These are phyloP conservation scores for Eucommia ulmoides DNA, from an alignment of 257 asterid species.

Conservation along the genomic window DNA sequence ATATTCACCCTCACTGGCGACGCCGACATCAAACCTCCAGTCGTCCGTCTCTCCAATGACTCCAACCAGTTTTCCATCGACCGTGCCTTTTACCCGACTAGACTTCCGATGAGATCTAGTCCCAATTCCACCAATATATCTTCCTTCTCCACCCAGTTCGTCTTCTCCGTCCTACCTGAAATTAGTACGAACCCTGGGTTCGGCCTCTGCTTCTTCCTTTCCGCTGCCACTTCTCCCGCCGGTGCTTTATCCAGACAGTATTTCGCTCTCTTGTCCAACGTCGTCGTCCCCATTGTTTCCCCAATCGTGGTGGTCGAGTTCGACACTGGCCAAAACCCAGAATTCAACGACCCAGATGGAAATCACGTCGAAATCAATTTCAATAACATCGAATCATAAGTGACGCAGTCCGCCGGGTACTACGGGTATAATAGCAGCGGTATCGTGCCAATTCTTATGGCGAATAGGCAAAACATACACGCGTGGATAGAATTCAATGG, in stretches of 20 bases:
- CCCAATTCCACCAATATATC: conserved; percentile 25
- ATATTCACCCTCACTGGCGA: conserved; percentile 45
- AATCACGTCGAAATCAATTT: conserved; percentile 62
- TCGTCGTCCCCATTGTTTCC: conserved; percentile 16
- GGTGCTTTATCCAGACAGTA: conserved; percentile 48
- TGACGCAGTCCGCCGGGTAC: conserved; percentile 35
- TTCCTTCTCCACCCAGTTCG: conserved; percentile 65
- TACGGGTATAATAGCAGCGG: conserved; percentile 12
- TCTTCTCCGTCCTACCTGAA: conserved; percentile 61
- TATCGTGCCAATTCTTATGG: conserved; percentile 38
- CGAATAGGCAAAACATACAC: conserved; percentile 52
- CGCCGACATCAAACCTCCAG: conserved; percentile 55
- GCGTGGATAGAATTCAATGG: conserved; percentile 75
- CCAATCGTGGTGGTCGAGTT: conserved; percentile 64
- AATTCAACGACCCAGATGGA: conserved; percentile 40
- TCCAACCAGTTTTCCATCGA: conserved; percentile 44
- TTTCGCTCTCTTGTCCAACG: conserved; percentile 43
- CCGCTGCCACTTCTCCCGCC: conserved; percentile 40
- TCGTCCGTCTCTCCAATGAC: conserved; percentile 65
- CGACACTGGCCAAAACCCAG: conserved; percentile 64
- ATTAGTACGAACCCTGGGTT: conserved; percentile 62
- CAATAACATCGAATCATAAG: conserved; percentile 28
- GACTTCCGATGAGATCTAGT: conserved; percentile 27
- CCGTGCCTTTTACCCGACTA: conserved; percentile 46
- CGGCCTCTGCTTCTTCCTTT: conserved; percentile 67